Conservation (phyloP, 345 rosid genomes). For the Hevea brasiliensis region DNA sequence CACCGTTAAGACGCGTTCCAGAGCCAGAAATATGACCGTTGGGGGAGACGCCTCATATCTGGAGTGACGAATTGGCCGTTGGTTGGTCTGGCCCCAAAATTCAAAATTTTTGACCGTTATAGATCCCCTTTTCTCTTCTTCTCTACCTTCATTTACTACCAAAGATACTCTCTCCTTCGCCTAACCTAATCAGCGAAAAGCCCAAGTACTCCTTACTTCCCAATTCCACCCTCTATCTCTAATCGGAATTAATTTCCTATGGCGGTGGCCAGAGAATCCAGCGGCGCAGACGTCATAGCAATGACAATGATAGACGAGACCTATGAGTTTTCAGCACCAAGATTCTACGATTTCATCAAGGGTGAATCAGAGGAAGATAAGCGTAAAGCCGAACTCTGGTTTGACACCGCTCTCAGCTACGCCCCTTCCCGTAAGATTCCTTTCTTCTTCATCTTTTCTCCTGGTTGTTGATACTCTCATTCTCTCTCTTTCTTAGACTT, state of each 20-base stretch:
- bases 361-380: conserved; percentile 71
- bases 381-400: conserved; percentile 85
- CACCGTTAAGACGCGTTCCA: conserved; percentile 11
- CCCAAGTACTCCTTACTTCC: background rate
- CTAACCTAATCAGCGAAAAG: background rate
- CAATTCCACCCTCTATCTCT: conserved; percentile 6
- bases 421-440: conserved; percentile 87
- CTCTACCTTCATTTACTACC: conserved; percentile 7
- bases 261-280: conserved; percentile 33
- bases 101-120: conserved; percentile 70
- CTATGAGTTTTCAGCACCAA: conserved; percentile 89
- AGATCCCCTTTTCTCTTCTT: conserved; percentile 4
- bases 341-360: conserved; percentile 72
- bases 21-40: conserved; percentile 50
- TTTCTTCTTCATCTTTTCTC: background rate
- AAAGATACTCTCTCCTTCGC: background rate
- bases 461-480: background rate
- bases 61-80: conserved; percentile 16
- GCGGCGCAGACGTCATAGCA: background rate
- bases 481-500: background rate
- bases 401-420: conserved; percentile 60
- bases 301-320: conserved; percentile 50
- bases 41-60: conserved; percentile 17
- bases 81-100: conserved; percentile 37
- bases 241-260: background rate